Percentiles rank a stretch among this genome's conserved stretches.
phyloP scores from a whole-genome alignment of 805 yeast species.

The Saccharomyces paradoxus region DNA sequence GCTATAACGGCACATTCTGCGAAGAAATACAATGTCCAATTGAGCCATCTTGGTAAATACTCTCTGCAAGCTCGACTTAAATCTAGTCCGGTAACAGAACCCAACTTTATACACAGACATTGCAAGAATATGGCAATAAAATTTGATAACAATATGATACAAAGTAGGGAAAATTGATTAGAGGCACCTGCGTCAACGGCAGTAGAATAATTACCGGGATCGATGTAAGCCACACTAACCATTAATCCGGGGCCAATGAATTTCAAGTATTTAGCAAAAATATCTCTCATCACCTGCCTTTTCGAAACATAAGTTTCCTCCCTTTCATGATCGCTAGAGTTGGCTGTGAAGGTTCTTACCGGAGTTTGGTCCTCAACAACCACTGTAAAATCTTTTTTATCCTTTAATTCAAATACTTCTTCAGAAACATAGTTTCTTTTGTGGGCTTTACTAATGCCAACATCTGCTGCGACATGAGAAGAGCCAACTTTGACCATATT shows the following conservation, averaged over 20 bases:
- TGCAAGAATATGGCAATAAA: constrained; percentile 78
- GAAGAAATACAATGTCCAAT: constrained; percentile 55
- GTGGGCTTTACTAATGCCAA: background rate
- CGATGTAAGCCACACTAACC: constrained; percentile 87
- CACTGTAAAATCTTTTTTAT: background rate
- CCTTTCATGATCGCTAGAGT: background rate
- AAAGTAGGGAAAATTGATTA: constrained; percentile 63
- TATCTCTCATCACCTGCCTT: constrained; percentile 1
- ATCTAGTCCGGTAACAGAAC: constrained; percentile 84
- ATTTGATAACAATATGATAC: constrained; percentile 69
- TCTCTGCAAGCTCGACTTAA: constrained; percentile 75
- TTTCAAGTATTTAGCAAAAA: constrained; percentile 44
- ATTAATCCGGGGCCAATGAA: constrained; percentile 85
- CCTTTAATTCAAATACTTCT: background rate
- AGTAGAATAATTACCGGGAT: constrained; percentile 89
- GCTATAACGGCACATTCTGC: constrained; percentile 87
- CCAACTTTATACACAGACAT: constrained; percentile 73
- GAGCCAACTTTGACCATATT: background rate
- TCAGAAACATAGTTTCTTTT: background rate
- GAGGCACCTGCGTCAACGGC: constrained; percentile 84
- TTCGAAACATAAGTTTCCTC: background rate
- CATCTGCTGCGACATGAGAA: background rate
- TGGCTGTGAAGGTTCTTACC: background rate
- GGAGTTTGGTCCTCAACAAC: background rate
- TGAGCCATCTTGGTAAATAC: constrained; percentile 61